Evolutionary conservation across 2,329 filamentous ascomycete genomes (phyloP).

Genomic region (Ophiostoma piceae): DNA sequence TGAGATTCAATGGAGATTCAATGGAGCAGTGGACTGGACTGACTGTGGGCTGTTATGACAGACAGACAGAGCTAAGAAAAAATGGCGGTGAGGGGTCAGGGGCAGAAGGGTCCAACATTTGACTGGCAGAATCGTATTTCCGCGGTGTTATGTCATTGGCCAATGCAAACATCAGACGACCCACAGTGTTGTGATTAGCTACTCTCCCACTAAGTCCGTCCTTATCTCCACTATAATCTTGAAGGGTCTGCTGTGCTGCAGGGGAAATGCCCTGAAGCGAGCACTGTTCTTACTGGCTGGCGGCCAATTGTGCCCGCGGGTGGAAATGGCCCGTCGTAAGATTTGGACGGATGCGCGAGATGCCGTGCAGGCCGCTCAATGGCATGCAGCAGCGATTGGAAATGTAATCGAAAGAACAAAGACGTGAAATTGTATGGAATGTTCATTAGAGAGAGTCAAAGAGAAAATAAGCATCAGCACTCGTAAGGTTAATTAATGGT

Average conservation of each 20-base stretch:
- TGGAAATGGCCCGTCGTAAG: background rate
- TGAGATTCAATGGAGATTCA: background rate
- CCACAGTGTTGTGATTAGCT: background rate
- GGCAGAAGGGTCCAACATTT: background rate
- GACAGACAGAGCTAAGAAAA: too few species aligned
- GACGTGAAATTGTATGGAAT: background rate
- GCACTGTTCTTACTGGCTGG: background rate
- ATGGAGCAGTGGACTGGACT: background rate
- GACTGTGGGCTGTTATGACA: too few species aligned
- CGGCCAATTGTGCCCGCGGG: background rate
- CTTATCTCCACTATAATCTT: background rate
- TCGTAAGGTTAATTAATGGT: background rate
- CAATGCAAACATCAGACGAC: slow-evolving; percentile 1
- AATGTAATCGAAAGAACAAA: background rate
- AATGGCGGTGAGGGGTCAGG: background rate
- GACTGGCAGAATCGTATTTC: background rate
- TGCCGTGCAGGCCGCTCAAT: slow-evolving; percentile 6
- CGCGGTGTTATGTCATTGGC: slow-evolving; percentile 7
- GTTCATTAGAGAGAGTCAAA: background rate
- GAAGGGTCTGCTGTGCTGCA: background rate
- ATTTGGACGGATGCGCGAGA: slow-evolving; percentile 10
- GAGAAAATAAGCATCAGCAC: background rate
- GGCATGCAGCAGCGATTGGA: background rate
- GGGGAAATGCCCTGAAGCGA: background rate
- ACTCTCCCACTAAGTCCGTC: background rate